Evolutionary conservation across 2,329 filamentous ascomycete genomes (phyloP).

Genomic region (Penicillium capsulatum): DNA sequence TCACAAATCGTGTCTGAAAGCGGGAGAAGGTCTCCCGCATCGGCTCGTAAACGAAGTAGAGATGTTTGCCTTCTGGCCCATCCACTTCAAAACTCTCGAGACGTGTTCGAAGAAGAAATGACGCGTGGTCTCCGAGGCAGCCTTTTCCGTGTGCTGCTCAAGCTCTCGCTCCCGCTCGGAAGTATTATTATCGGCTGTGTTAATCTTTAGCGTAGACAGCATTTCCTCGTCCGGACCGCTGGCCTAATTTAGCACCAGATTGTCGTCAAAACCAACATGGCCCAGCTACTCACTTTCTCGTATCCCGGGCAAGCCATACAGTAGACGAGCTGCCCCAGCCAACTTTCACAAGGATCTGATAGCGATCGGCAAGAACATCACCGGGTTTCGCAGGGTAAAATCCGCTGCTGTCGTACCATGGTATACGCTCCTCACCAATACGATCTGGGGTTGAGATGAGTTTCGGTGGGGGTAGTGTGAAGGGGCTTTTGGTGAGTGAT

Average conservation of each 20-base stretch:
- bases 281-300: neutral
- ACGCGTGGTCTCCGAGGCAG: neutral
- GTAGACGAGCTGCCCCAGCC: neutral
- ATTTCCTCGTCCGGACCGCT: too few relatives aligned
- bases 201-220: too few relatives aligned
- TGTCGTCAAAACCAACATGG: neutral
- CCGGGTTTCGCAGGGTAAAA: neutral
- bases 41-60: neutral
- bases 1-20: neutral
- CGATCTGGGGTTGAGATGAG: too few relatives aligned
- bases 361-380: neutral
- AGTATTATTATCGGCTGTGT: too few relatives aligned
- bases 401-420: neutral
- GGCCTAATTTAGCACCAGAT: neutral
- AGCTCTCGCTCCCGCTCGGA: too few relatives aligned
- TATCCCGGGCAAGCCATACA: neutral
- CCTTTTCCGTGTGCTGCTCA: too few relatives aligned
- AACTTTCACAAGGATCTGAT: neutral
- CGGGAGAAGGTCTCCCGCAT: neutral
- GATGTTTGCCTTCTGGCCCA: neutral
- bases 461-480: too few relatives aligned
- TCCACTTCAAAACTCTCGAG: neutral
- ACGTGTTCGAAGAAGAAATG: neutral
- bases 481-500: too few relatives aligned
- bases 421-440: neutral